Evolutionary conservation across 2,329 filamentous ascomycete species (phyloP).

Genomic region (Aspergillus ustus): DNA sequence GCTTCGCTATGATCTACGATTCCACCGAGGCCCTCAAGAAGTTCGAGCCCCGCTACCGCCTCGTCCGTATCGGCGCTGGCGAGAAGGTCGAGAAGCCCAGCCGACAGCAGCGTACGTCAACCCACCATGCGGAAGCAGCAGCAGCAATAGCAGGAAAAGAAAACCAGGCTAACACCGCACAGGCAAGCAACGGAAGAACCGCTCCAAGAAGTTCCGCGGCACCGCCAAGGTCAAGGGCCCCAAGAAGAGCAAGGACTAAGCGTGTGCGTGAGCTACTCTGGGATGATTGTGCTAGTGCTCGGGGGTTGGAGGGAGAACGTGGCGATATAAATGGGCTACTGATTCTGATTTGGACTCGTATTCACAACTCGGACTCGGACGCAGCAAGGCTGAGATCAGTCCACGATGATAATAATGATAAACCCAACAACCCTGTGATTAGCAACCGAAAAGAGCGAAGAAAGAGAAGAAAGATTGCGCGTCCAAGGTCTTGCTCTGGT

Average conservation of each 20-base stretch:
- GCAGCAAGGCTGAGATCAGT: conserved; percentile 10
- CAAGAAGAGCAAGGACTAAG: conserved; percentile 88
- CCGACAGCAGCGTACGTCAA: conserved; percentile 96
- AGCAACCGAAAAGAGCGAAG: conserved; percentile 14
- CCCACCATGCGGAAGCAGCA: conserved; percentile 3
- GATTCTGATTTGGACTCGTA: conserved; percentile 14
- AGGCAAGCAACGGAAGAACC: conserved; percentile 99
- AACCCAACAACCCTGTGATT: conserved; percentile 20
- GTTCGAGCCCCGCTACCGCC: conserved; percentile 98
- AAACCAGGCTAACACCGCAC: conserved; percentile 37
- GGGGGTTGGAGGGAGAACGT: conserved; percentile 27
- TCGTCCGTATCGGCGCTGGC: conserved; percentile 89
- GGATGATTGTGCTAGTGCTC: conserved; percentile 35
- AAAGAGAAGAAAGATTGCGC: conserved; percentile 13
- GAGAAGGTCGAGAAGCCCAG: conserved; percentile 95
- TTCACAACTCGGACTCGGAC: conserved; percentile 15
- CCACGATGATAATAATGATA: conserved; percentile 21
- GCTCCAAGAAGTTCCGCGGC: conserved; percentile 96
- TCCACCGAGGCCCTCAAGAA: conserved; percentile 98
- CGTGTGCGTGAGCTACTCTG: conserved; percentile 30
- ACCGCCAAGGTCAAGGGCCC: conserved; percentile 98
- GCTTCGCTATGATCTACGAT: conserved; percentile 99
- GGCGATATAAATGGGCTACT: conserved; percentile 12
- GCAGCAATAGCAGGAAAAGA: neutral
- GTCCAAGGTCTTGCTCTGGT: conserved; percentile 14